Base-by-base conservation (phyloP, 768 basidiomycete species). In the Podaxis sp. region DNA sequence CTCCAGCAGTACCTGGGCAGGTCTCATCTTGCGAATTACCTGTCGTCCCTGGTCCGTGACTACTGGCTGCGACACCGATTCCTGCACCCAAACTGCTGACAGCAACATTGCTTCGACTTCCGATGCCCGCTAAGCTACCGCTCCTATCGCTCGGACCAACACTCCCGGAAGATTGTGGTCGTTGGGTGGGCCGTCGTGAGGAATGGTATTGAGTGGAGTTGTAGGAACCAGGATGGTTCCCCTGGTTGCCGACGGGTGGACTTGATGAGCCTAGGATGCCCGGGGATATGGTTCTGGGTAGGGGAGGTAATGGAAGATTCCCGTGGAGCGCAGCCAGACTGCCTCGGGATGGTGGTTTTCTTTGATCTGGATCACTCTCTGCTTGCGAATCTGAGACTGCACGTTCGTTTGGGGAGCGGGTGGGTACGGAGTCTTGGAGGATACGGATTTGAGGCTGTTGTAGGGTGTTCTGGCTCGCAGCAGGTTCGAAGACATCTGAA, bases 281-380 rank as follows among this genome's bases (percentile, higher is more conserved):
- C 5, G 33, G 22, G 38, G 15, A 15, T 13, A 28, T 36, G 11
- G 46, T 22, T 24, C 36, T 33, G 33, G 58, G 58, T 38, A 59
- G 58, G 2, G 58, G 58, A 2, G 58, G 58, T 22, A 59, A 33
- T 17, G 58, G 58, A 10, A 37, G 48, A 26, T 59, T 3, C 33
- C 13, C n/a, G 26, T 44, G 58, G 54, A 22, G 33, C 13, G 22
- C 20, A 12, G 20, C 38, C 37, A 12, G 37, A 56, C 38, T 20
- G 12, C 20, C 12, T 40, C 17, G 36, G 12, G 11, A n/a, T 38
- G 15, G 10, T 8, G 20, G 37, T 36, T 37, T 6, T 36, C 8
- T n/a, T 37, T 22, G 33, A 8, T 24, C 22, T 0, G 12, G 41
- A 36, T 56, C 40, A 8, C 24, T 17, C 24, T 56, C 56, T 26